Conservation (phyloP, 228 moss, liverwort and hornwort species). For the Sphagnum fallax region DNA sequence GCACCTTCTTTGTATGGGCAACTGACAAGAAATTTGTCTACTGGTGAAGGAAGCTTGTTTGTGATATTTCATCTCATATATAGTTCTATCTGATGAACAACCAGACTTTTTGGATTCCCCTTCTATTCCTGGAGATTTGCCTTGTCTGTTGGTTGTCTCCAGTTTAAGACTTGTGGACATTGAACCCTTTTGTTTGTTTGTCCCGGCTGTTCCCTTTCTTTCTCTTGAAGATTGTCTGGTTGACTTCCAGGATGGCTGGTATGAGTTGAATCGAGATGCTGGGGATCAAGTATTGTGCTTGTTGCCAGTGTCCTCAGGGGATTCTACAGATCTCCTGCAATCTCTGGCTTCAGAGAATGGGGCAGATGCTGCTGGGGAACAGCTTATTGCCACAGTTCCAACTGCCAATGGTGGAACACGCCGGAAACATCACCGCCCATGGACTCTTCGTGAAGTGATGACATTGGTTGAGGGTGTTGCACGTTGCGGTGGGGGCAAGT, state of each 20-base stretch:
- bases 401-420: conserved; percentile 95
- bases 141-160: too few species aligned
- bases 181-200: too few species aligned
- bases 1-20: too few species aligned
- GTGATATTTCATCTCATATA: too few species aligned
- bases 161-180: too few species aligned
- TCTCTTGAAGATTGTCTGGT: background rate
- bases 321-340: conserved; percentile 61
- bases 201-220: background rate
- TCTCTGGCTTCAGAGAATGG: conserved; percentile 34
- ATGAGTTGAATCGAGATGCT: conserved; percentile 54
- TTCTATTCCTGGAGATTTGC: too few species aligned
- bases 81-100: too few species aligned
- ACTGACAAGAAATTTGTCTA: too few species aligned
- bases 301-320: conserved; percentile 62
- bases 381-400: conserved; percentile 81
- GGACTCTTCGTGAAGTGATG: conserved; percentile 96
- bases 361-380: conserved; percentile 50
- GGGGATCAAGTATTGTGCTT: conserved; percentile 76
- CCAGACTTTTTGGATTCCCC: too few species aligned
- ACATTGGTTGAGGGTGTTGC: conserved; percentile 95
- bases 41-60: too few species aligned
- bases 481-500: conserved; percentile 95
- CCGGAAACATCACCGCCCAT: conserved; percentile 93
- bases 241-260: conserved; percentile 29